Base-by-base conservation (phyloP, 2,329 filamentous ascomycete species). In the Onygena corvina region DNA sequence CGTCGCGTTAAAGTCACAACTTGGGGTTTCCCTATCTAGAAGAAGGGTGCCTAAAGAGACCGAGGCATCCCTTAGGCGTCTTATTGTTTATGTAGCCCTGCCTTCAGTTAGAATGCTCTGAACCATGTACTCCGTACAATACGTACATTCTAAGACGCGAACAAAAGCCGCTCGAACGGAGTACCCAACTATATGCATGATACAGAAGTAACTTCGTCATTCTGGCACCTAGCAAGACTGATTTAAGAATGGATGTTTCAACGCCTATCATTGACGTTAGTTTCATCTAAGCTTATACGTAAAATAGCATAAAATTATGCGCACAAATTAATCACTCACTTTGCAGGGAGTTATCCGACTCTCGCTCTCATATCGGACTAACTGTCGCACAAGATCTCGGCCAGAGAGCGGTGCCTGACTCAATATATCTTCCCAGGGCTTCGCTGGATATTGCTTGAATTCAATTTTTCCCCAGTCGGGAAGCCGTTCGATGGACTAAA, bases 381-480 rank as follows among this genome's bases (percentile, higher is more conserved):
- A 64, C 3, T 69, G 71, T 33, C 71, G 72, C 7, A 93, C 78
- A 29, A 95, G 67, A 53, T 84, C 76, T 51, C 77, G 73, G 23
- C 80, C 83, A 11, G 69, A 68, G 0, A 71, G 64, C 23, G 79
- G 74, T 0, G 79, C 53, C 12, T 71, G 73, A 0, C 79, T 78
- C 35, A 96, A 67, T 14, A 95, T 71, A 1, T 77, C 75, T 1
- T 78, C 71, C 88, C 89, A 95, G 0, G 70, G 54, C 54, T 76
- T 76, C 0, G 71, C 66, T 3, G 80, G 76, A 61, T 94, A 95
- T 11, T 80, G 71, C 34, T 80, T 76, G 68, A 94, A 98, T 64
- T 88, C 67, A 61, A 84, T 77, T 61, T 84, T 93, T 11, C 89
- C 85, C 75, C 94, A 98, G 14, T 94, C 92, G 0, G 85, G 84